Evolutionary conservation across 2,329 filamentous ascomycete species (phyloP), one percentile per base, ranked within the genome.

Genomic region (Colletotrichum truncatum): DNA sequence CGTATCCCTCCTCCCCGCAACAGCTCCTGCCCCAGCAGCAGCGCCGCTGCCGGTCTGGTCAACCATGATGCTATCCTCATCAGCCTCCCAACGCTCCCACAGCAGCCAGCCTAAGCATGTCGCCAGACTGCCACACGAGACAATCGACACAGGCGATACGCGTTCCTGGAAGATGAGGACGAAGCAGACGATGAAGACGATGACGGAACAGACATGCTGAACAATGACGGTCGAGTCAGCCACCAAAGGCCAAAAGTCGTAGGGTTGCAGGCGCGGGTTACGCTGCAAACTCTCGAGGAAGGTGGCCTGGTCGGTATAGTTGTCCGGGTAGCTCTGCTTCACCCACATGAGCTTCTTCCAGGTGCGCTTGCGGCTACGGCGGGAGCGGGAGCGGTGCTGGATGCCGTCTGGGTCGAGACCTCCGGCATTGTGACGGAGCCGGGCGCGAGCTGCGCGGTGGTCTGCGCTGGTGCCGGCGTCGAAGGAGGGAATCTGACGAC

Each of bases 281-380:
- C 94, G 89, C 78, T 99, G 95, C 16, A 99, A 88, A 72, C 97
- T 94, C 75, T 98, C 95, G 70, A 99, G 90, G 73, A 99, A 99
- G 2, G 96, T 98, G 66, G 93, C 93, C 75, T 96, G 94, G 76
- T 99, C 96, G 39, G 96, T 98, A 76, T 98, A 98, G 78, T 99
- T 99, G 78, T 99, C 96, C n/a, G 96, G 94, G 75, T 97, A 97
- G 32, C 92, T 93, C 77, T 98, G 96, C 80, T 97, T 97, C 74
- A 99, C 94, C 96, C 96, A 99, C 59, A 99, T 86, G 69, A 99
- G 81, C 82, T 98, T 98, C 85, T 97, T 97, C 93, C 95, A 98
- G 10, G 88, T 88, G 53, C 89, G 87, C 73, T 90, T 93, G 69
- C 90, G 85, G 72, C 89, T 84, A 48, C 91, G 85, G 70, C 90